Evolutionary conservation across 257 asterid species (phyloP), one percentile per base, ranked within the genome.

Genomic region (Lycium barbarum): DNA sequence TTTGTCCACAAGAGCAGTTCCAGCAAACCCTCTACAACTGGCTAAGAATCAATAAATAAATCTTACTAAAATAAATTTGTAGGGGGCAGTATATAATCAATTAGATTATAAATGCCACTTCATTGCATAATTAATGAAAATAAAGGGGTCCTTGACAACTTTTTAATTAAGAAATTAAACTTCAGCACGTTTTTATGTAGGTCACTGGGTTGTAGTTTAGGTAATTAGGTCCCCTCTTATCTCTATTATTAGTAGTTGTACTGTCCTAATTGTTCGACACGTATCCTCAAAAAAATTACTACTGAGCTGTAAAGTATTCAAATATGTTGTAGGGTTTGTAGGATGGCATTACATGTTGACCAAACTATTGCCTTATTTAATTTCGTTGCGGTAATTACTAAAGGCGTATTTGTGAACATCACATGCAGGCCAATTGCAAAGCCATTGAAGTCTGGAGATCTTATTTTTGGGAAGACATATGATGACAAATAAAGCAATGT

Each of bases 391-490:
- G 82, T 26, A 26, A 76, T 76, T 14, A 1, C 58, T 13, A 76
- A 26, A 49, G 65, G 63, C 8, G 82, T 76, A 76, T 76, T 76
- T 51, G 63, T 76, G 43, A 51, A 43, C 5, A 38, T 90, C 94
- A 91, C 93, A 90, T 90, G 93, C 87, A 88, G 79, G 82, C 1
- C 58, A 83, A 49, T 45, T 8, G 17, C 84, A 90, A 26, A 26
- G 33, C 33, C 33, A 0, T 26, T 26, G 33, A 26, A 26, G 33
- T 89, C 90, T 86, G 81, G 88, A 82, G 89, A 87, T 84, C 84
- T 72, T 26, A 40, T 76, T 6, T 76, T 51, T 76, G 15, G 63
- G 45, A 76, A 76, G 12, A 51, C 49, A 51, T 76, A 26, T 14
- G 12, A 14, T 76, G 40, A 54, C 6, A 22, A 22, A 74, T 7